phyloP scores from a whole-genome alignment of 495 filamentous ascomycete genomes.

The Xylaria castorea region DNA sequence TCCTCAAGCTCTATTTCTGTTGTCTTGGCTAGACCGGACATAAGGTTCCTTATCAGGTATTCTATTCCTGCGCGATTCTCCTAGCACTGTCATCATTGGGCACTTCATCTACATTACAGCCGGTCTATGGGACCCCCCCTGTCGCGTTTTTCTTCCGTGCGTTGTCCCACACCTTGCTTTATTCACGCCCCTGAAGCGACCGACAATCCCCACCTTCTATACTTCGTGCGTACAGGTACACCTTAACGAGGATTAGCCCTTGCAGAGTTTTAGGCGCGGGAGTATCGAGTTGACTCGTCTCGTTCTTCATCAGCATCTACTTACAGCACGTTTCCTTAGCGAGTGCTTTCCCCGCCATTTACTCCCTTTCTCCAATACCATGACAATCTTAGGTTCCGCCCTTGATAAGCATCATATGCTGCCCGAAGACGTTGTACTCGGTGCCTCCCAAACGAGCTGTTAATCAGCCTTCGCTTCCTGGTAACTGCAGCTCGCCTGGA shows the following conservation, averaged over 20 bases:
- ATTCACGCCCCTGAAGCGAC: conserved; percentile 41
- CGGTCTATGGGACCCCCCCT: conserved; percentile 29
- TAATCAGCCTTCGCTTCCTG: conserved; percentile 42
- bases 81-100: conserved; percentile 49
- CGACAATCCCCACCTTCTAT: conserved; percentile 37
- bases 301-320: conserved; percentile 7
- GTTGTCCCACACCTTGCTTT: conserved; percentile 53
- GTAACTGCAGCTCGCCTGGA: conserved; percentile 45
- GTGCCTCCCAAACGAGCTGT: conserved; percentile 39
- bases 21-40: conserved; percentile 52
- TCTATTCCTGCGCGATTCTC: conserved; percentile 38
- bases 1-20: conserved; percentile 21
- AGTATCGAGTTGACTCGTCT: background rate
- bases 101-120: conserved; percentile 52
- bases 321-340: background rate
- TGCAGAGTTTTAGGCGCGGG: conserved; percentile 4
- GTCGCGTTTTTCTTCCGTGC: conserved; percentile 53
- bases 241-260: conserved; percentile 8
- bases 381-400: background rate
- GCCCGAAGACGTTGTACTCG: background rate
- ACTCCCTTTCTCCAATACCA: background rate
- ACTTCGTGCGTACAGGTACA: conserved; percentile 17
- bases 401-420: background rate
- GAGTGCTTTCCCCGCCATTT: conserved; percentile 2
- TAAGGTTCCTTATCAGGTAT: conserved; percentile 54